These are phyloP conservation scores for Auricularia sp. DNA, from an alignment of 768 basidiomycete genomes.

Conservation along the genomic window DNA sequence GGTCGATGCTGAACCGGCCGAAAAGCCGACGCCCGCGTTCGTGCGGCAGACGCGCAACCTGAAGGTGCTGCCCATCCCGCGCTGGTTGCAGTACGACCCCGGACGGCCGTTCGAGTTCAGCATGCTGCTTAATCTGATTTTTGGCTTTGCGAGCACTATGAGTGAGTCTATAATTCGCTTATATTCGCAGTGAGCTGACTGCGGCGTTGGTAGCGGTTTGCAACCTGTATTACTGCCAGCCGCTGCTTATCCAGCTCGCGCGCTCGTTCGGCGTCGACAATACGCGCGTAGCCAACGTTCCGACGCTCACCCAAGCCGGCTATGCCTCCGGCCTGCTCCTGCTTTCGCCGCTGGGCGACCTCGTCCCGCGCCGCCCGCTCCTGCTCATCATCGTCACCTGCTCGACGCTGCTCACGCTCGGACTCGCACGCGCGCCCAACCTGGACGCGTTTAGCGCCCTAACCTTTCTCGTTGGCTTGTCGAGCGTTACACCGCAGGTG, in stretches of 20 bases:
- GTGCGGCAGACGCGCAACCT: constrained; percentile 26
- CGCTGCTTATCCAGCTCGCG: constrained; percentile 42
- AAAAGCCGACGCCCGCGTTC: neutral
- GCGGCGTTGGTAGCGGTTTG: constrained; percentile 29
- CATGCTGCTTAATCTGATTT: constrained; percentile 41
- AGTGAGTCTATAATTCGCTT: constrained; percentile 24
- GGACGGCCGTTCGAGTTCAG: constrained; percentile 42
- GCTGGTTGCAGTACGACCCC: constrained; percentile 40
- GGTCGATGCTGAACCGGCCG: too few relatives aligned
- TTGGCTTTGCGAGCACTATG: constrained; percentile 56
- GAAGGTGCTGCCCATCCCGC: constrained; percentile 55
- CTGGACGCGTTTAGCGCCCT: constrained; percentile 54
- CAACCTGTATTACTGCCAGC: constrained; percentile 82
- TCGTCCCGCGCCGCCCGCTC: constrained; percentile 65
- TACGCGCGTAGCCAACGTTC: constrained; percentile 18
- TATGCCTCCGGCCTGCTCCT: constrained; percentile 66
- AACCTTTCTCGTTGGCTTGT: constrained; percentile 59
- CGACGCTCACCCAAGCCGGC: constrained; percentile 22
- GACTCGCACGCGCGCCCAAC: constrained; percentile 50
- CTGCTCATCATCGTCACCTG: constrained; percentile 46
- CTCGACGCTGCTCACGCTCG: constrained; percentile 55
- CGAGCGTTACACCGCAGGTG: constrained; percentile 46
- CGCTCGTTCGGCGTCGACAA: constrained; percentile 17
- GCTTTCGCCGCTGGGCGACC: constrained; percentile 74
- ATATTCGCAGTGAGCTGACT: neutral